Evolutionary conservation across 768 basidiomycete genomes (phyloP), one percentile per base, ranked within the genome.

Genomic region (Podaxis sp.): DNA sequence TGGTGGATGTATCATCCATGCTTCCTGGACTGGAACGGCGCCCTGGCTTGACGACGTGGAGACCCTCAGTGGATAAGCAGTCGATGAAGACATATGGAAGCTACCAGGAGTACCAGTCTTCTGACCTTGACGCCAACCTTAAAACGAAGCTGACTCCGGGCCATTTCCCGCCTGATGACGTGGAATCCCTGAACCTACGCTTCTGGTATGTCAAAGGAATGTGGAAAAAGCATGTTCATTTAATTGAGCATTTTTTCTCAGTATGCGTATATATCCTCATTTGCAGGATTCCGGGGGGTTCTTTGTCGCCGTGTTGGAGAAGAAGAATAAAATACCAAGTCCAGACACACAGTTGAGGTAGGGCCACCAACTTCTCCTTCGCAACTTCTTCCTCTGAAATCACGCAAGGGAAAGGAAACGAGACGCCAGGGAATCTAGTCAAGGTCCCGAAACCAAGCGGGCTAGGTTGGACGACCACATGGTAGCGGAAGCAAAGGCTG

Each of bases 241-340:
- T 48, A 13, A 56, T 10, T 60, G 17, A 40, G 13, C 22, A 30
- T n/a, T 4, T 11, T 24, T n/a, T 24, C 58, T 17, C 54, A 97
- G 95, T 68, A 76, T 98, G 73, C 85, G 97, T 41, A 86, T 99
- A 65, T 92, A 96, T 71, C 96, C 97, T 2, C 96, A 99, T 72
- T 77, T 97, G 8, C 97, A 99, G 74, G 92, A 99, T 70, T 93
- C 95, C 0, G 97, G 97, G 2, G 97, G 95, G 0, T 99, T 99
- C 77, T 99, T 97, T 71, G 87, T 99, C n/a, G 95, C 95, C 11
- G 90, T 97, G 0, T 74, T 98, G 38, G 83, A 90, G 70, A 84
- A 81, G 69, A 84, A 77, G 56, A 17, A 33, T 26, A 58, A 56
- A 40, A 46, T 40, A 7, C 61, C 41, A 5, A 20, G 33, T 40